Percentiles rank a stretch among this genome's conserved stretches.
phyloP scores from a whole-genome alignment of 2,329 filamentous ascomycete species.

The Zymoseptoria crescenta region DNA sequence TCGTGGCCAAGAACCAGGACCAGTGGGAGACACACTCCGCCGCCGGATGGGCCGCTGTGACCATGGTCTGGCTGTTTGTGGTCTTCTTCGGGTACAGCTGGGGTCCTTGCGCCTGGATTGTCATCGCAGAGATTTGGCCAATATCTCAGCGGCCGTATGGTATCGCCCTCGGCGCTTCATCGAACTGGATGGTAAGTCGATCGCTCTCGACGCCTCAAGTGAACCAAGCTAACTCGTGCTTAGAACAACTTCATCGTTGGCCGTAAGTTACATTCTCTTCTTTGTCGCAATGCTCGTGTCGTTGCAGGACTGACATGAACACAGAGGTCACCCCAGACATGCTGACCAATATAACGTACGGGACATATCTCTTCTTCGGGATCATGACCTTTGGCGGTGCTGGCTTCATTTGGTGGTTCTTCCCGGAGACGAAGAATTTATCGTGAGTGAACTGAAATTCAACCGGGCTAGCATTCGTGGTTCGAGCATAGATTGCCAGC shows the following conservation, averaged over 20 bases:
- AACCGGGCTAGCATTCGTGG: no score
- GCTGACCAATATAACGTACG: conserved; percentile 56
- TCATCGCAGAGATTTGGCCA: conserved; percentile 69
- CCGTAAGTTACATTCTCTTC: conserved; percentile 19
- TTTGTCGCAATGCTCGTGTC: not conserved
- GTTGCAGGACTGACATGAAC: not conserved
- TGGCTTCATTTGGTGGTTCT: conserved; percentile 45
- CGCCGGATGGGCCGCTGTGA: conserved; percentile 62
- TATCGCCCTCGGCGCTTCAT: conserved; percentile 55
- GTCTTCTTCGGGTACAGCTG: conserved; percentile 57
- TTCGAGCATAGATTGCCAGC: no score
- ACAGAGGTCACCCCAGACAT: conserved; percentile 56
- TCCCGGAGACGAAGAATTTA: conserved; percentile 48
- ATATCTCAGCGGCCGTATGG: conserved; percentile 62
- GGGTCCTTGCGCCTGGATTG: conserved; percentile 62
- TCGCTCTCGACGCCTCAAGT: conserved; percentile 33
- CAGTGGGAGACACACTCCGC: conserved; percentile 50
- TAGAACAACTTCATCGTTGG: conserved; percentile 58
- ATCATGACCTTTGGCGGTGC: conserved; percentile 56
- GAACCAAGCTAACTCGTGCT: conserved; percentile 17
- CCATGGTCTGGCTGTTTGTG: conserved; percentile 68
- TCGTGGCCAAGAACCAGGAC: conserved; percentile 56
- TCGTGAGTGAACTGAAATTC: conserved; percentile 36
- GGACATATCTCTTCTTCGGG: conserved; percentile 66
- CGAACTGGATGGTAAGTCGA: conserved; percentile 33